Evolutionary conservation across 768 basidiomycete genomes (phyloP).

Genomic region (Chalciporus chontae): DNA sequence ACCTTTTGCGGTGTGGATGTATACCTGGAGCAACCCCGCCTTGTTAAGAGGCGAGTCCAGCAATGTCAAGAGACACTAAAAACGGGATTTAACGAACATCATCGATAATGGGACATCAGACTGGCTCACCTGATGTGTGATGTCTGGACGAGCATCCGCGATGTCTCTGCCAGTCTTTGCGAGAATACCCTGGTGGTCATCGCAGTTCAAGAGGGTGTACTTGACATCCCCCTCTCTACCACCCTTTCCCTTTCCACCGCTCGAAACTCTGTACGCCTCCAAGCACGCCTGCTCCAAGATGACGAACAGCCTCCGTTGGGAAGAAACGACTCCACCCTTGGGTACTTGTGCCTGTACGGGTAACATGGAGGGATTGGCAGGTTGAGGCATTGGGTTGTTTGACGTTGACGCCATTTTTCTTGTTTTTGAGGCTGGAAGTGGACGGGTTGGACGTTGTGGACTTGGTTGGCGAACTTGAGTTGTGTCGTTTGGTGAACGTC

Average conservation of each 20-base stretch:
- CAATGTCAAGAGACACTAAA: conserved; percentile 88
- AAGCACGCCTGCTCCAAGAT: conserved; percentile 92
- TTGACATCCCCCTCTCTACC: conserved; percentile 76
- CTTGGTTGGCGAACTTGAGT: conserved; percentile 20
- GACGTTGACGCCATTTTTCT: conserved; percentile 47
- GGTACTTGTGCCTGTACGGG: conserved; percentile 80
- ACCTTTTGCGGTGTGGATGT: conserved; percentile 95
- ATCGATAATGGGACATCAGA: background rate
- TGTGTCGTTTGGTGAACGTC: background rate
- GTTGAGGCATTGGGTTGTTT: conserved; percentile 44
- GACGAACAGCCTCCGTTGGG: conserved; percentile 76
- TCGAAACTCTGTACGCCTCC: conserved; percentile 87
- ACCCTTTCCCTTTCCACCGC: conserved; percentile 49
- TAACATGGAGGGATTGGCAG: conserved; percentile 74
- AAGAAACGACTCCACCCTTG: conserved; percentile 47
- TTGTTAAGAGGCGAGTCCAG: conserved; percentile 98
- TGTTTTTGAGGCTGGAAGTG: conserved; percentile 53
- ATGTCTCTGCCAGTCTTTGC: conserved; percentile 98
- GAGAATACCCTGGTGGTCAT: conserved; percentile 97
- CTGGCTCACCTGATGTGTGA: conserved; percentile 86
- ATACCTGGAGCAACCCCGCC: conserved; percentile 93
- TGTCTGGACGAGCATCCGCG: conserved; percentile 98
- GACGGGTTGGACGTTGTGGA: conserved; percentile 58
- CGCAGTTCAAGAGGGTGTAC: conserved; percentile 95
- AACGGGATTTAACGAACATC: background rate